A percentile compares a stretch with the other conserved stretches of the same genome.
These are phyloP conservation scores for Cordyceps tenuipes DNA, from an alignment of 2,329 filamentous ascomycete genomes.

Conservation along the genomic window DNA sequence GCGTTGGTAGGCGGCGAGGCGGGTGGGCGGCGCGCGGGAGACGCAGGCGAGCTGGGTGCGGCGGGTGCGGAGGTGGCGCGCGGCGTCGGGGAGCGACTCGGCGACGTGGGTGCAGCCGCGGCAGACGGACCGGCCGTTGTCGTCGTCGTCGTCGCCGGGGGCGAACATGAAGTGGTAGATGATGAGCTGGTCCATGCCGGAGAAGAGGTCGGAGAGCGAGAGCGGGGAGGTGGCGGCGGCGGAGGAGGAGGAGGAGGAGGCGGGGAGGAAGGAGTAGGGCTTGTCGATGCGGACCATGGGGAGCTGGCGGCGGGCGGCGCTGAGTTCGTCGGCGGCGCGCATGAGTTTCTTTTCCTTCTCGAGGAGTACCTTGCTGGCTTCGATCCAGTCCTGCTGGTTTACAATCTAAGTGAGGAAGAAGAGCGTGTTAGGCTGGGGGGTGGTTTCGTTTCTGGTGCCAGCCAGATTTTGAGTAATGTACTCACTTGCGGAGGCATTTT, in stretches of 20 bases:
- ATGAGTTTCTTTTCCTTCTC: conserved; percentile 27
- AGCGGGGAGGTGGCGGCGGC: conserved; percentile 19
- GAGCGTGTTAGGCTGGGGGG: background rate
- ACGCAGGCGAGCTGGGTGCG: conserved; percentile 31
- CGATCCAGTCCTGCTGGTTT: conserved; percentile 26
- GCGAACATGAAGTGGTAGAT: conserved; percentile 41
- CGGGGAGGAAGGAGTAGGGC: conserved; percentile 27
- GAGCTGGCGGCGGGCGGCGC: conserved; percentile 25
- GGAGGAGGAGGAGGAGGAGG: conserved; percentile 20
- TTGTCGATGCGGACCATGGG: conserved; percentile 32
- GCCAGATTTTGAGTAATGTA: background rate
- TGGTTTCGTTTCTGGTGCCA: too few species aligned
- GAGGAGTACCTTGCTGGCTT: conserved; percentile 25
- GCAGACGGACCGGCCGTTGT: conserved; percentile 21
- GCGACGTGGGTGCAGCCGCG: conserved; percentile 30
- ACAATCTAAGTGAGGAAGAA: conserved; percentile 23
- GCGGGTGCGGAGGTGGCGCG: conserved; percentile 27
- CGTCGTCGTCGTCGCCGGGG: conserved; percentile 23
- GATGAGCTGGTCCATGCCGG: conserved; percentile 27
- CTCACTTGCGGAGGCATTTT: conserved; percentile 14
- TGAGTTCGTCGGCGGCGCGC: conserved; percentile 22
- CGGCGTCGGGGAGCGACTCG: conserved; percentile 31
- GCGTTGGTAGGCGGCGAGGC: conserved; percentile 28
- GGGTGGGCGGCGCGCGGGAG: conserved; percentile 29
- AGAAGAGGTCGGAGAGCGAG: conserved; percentile 25